Evolutionary conservation across 2,329 filamentous ascomycete genomes (phyloP), one percentile per base, ranked within the genome.

Genomic region (Cladobotryum mycophilum): DNA sequence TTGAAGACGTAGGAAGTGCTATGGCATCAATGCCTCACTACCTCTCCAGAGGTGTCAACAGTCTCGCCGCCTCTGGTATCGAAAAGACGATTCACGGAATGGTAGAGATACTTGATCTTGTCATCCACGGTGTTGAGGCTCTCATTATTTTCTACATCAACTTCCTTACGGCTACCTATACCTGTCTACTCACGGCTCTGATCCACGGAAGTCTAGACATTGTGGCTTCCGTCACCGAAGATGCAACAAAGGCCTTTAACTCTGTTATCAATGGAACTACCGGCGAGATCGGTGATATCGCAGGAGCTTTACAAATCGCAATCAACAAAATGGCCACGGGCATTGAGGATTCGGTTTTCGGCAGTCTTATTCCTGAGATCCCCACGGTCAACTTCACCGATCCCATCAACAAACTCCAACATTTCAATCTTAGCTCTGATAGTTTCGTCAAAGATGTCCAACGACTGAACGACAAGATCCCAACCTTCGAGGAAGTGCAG

Each of bases 21-120:
- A 92, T 99, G 89, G 93, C 92, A 37, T 97, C 93, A 36, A 96
- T 97, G 90, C 93, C 93, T 51, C 87, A 96, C 69, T 97, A 96
- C 71, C 84, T 97, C 65, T 88, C 91, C 2, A 75, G 80, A 47
- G 93, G 93, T 49, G 85, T 96, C 65, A 99, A 99, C 70, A 81
- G 89, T 53, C 73, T 97, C 59, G 86, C 89, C 7, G 88, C 89
- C 33, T 78, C 78, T 44, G 85, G 88, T 50, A 85, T 97, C 58
- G 88, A 91, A 59, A 84, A 85, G 60, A 83, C 89, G 8, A 83
- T 97, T 57, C 79, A 83, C 55, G 92, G 82, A 45, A 79, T 97
- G 66, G 88, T 93, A 67, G 76, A 82, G 40, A 83, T 93, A 70
- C 77, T 97, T 46, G 76, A 84, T 54, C 76, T 97, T 64, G 84